A percentile compares a stretch with the other conserved stretches of the same genome.
Conservation (phyloP, 2,329 filamentous ascomycete genomes). For the Erysiphe pulchra region DNA sequence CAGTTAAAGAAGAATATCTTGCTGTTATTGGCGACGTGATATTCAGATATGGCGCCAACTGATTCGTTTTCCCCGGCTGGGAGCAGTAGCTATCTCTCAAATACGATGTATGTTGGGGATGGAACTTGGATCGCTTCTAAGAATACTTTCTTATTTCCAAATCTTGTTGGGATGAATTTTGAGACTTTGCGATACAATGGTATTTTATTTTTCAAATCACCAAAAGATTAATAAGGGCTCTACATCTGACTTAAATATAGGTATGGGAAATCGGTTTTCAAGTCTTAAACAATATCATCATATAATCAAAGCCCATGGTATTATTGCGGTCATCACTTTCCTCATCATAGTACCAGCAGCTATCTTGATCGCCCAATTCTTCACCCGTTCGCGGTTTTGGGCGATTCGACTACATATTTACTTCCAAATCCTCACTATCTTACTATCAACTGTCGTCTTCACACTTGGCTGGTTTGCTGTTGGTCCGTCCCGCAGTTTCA, state of each 20-base stretch:
- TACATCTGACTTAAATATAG: constrained; percentile 11
- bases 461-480: constrained; percentile 58
- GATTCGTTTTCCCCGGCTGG: constrained; percentile 27
- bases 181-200: constrained; percentile 70
- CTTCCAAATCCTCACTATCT: constrained; percentile 41
- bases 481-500: constrained; percentile 41
- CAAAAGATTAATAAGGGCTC: background rate
- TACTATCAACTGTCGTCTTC: constrained; percentile 45
- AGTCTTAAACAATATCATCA: constrained; percentile 42
- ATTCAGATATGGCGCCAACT: constrained; percentile 9
- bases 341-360: constrained; percentile 46
- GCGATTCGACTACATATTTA: constrained; percentile 49
- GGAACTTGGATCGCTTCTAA: constrained; percentile 61
- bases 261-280: constrained; percentile 62
- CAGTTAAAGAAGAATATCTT: too few species aligned
- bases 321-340: constrained; percentile 49
- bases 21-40: too few species aligned
- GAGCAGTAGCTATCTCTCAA: constrained; percentile 44
- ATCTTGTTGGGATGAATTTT: constrained; percentile 51
- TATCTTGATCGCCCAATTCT: constrained; percentile 51
- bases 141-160: constrained; percentile 56
- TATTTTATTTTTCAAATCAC: constrained; percentile 21
- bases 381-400: constrained; percentile 30
- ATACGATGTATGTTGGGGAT: constrained; percentile 54
- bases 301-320: constrained; percentile 44